Evolutionary conservation across 2,329 filamentous ascomycete genomes (phyloP).

Genomic region (Pyrenophora tritici-repentis): DNA sequence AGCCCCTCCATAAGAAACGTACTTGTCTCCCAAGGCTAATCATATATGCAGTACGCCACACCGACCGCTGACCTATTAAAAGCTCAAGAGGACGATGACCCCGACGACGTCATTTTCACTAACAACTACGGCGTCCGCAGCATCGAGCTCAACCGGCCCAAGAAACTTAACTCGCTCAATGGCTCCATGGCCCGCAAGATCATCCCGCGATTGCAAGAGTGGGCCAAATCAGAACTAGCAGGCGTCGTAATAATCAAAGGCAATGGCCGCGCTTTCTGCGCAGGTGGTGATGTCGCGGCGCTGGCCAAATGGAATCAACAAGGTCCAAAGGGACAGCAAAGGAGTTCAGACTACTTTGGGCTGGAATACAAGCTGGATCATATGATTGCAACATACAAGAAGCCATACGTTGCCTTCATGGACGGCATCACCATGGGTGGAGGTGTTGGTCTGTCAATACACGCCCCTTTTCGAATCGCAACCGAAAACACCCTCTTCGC

Average conservation of each 20-base stretch:
- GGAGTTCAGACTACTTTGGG: constrained; percentile 83
- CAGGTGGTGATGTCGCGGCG: constrained; percentile 85
- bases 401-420: constrained; percentile 94
- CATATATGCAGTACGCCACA: constrained; percentile 38
- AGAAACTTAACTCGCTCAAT: constrained; percentile 90
- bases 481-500: constrained; percentile 95
- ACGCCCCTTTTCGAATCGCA: constrained; percentile 94
- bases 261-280: constrained; percentile 84
- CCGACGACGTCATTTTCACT: constrained; percentile 91
- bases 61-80: constrained; percentile 48
- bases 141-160: constrained; percentile 90
- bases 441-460: constrained; percentile 89
- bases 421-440: constrained; percentile 99
- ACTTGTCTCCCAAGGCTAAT: no score
- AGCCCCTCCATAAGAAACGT: constrained; percentile 1
- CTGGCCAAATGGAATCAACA: constrained; percentile 75
- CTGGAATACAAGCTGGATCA: constrained; percentile 97
- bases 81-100: constrained; percentile 70
- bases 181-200: constrained; percentile 97
- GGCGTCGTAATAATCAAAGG: constrained; percentile 94
- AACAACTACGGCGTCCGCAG: constrained; percentile 87
- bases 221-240: constrained; percentile 92
- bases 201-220: constrained; percentile 83
- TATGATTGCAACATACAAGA: constrained; percentile 88
- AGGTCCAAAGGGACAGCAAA: constrained; percentile 70